These are phyloP conservation scores for Rhizoctonia solani DNA, from an alignment of 1,284 basidiomycete species.

Conservation along the genomic window DNA sequence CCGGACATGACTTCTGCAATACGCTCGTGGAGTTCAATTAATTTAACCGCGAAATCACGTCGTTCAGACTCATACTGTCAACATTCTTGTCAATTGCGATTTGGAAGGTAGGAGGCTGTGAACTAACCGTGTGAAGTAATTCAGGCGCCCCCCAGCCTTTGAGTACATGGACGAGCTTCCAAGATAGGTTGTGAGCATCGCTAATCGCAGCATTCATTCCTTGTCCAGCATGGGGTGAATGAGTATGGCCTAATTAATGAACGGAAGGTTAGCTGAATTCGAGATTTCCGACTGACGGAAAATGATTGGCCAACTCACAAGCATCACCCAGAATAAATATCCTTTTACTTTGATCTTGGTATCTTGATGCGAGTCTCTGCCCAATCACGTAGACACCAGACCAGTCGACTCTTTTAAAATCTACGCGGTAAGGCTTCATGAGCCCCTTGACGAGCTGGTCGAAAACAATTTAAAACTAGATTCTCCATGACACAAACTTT, in stretches of 20 bases:
- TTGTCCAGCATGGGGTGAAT: slow-evolving; percentile 46
- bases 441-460: slow-evolving; percentile 49
- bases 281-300: not conserved
- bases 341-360: slow-evolving; percentile 47
- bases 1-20: slow-evolving; percentile 9
- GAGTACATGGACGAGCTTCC: slow-evolving; percentile 79
- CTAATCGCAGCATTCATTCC: slow-evolving; percentile 46
- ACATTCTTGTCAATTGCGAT: not conserved
- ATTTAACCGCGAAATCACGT: not conserved
- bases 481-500: not conserved
- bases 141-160: slow-evolving; percentile 67
- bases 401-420: slow-evolving; percentile 68
- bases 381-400: slow-evolving; percentile 54
- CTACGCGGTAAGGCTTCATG: slow-evolving; percentile 69
- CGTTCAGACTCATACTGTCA: slow-evolving; percentile 16
- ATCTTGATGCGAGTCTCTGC: slow-evolving; percentile 44
- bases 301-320: slow-evolving; percentile 17
- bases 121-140: slow-evolving; percentile 68
- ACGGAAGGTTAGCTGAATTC: too few species aligned
- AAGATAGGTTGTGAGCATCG: slow-evolving; percentile 50
- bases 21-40: slow-evolving; percentile 1
- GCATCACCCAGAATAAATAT: slow-evolving; percentile 46
- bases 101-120: slow-evolving; percentile 2
- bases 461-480: not conserved
- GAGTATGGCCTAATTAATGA: slow-evolving; percentile 41